Conservation (phyloP, 306 rosid species). For the Boehmeria nivea region DNA sequence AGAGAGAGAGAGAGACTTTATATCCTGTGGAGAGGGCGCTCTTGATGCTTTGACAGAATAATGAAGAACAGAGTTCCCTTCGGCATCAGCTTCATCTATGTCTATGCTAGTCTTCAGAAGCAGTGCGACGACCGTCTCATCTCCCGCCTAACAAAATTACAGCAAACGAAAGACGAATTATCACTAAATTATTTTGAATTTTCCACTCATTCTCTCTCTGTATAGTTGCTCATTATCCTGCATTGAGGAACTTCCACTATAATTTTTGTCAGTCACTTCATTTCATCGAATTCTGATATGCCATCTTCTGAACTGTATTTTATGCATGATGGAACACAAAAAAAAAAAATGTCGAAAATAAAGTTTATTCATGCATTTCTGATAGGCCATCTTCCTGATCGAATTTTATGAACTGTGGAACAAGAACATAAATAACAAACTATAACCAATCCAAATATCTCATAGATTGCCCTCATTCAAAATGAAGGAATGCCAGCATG, state of each 20-base stretch:
- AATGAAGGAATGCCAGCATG: too few relatives aligned
- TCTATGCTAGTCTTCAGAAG: conserved; percentile 32
- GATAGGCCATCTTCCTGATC: neutral
- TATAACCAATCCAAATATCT: too few relatives aligned
- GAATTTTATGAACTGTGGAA: too few relatives aligned
- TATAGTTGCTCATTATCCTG: neutral
- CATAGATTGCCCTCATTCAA: neutral
- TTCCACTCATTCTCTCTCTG: too few relatives aligned
- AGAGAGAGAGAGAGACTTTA: conserved; percentile 26
- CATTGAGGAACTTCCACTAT: too few relatives aligned
- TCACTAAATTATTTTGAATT: too few relatives aligned
- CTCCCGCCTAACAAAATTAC: conserved; percentile 28
- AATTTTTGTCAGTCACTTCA: too few relatives aligned
- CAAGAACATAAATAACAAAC: too few relatives aligned
- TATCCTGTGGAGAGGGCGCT: conserved; percentile 13
- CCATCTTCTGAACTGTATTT: too few relatives aligned
- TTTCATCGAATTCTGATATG: neutral
- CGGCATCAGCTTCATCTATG: conserved; percentile 30
- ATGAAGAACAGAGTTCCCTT: conserved; percentile 44
- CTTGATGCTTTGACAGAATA: conserved; percentile 30
- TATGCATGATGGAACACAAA: too few relatives aligned
- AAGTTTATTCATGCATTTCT: neutral
- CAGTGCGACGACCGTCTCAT: conserved; percentile 25
- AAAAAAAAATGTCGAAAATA: too few relatives aligned
- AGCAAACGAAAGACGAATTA: neutral